A percentile compares a stretch with the other conserved stretches of the same genome.
Conservation (phyloP, 2,329 filamentous ascomycete genomes). For the Beauveria bassiana region DNA sequence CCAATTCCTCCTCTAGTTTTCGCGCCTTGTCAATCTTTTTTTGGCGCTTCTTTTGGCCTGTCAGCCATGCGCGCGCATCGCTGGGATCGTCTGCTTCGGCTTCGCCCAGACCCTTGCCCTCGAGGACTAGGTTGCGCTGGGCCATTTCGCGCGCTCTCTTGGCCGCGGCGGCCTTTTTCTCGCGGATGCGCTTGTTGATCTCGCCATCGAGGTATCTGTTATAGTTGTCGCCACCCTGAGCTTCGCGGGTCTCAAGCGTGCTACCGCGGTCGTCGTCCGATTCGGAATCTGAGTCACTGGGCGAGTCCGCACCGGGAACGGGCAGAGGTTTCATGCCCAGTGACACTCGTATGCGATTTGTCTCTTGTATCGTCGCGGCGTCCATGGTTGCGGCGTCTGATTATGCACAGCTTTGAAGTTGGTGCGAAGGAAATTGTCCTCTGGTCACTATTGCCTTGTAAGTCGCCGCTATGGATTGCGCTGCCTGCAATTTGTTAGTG, state of each 20-base stretch:
- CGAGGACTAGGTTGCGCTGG: conserved; percentile 64
- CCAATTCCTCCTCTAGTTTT: conserved; percentile 66
- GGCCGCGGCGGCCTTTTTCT: conserved; percentile 73
- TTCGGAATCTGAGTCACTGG: conserved; percentile 42
- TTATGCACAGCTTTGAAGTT: neutral
- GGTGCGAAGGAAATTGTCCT: neutral
- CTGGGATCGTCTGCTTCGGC: conserved; percentile 55
- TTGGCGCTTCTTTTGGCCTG: conserved; percentile 85
- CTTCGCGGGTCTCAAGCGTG: conserved; percentile 76
- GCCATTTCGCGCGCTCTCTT: conserved; percentile 82
- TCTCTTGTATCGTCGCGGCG: conserved; percentile 78
- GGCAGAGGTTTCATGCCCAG: conserved; percentile 87
- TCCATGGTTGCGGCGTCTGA: conserved; percentile 38
- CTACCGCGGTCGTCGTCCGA: conserved; percentile 63
- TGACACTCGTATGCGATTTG: conserved; percentile 82
- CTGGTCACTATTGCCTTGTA: conserved; percentile 8
- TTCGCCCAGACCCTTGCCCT: conserved; percentile 81
- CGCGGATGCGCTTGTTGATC: conserved; percentile 66
- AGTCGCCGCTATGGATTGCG: neutral
- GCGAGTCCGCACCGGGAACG: conserved; percentile 56
- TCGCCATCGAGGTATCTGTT: conserved; percentile 60
- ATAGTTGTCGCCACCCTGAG: conserved; percentile 66
- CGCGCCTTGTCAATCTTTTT: conserved; percentile 79
- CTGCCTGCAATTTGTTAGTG: neutral
- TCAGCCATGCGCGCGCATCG: conserved; percentile 81